These are phyloP conservation scores for Benincasa hispida DNA, from an alignment of 306 rosid species.

Conservation along the genomic window DNA sequence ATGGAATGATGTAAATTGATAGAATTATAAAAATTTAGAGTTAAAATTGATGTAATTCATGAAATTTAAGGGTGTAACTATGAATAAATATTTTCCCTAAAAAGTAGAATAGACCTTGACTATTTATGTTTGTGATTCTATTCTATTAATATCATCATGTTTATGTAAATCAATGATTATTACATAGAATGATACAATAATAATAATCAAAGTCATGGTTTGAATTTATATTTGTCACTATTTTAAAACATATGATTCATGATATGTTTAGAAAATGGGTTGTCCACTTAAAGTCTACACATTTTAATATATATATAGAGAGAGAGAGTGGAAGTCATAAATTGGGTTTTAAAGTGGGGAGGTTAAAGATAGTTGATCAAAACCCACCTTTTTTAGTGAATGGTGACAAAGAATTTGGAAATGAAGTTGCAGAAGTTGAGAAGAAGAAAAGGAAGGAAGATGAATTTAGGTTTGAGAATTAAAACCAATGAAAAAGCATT, in stretches of 20 bases:
- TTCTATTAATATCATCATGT: background rate
- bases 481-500: background rate
- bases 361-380: background rate
- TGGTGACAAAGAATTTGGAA: background rate
- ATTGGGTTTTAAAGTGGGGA: background rate
- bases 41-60: too few relatives aligned
- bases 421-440: background rate
- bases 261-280: background rate
- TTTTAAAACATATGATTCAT: background rate
- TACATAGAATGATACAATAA: too few relatives aligned
- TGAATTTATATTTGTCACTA: background rate
- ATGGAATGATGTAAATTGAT: too few relatives aligned
- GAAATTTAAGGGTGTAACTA: too few relatives aligned
- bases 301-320: background rate
- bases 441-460: background rate
- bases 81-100: too few relatives aligned
- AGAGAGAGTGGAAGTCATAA: background rate
- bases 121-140: too few relatives aligned
- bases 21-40: too few relatives aligned
- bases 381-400: background rate
- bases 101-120: too few relatives aligned
- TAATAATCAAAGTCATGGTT: background rate
- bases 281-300: background rate
- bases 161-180: too few relatives aligned
- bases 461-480: background rate